Evolutionary conservation across 2,329 filamentous ascomycete genomes (phyloP), one percentile per base, ranked within the genome.

Genomic region (Cladosporium phlei): DNA sequence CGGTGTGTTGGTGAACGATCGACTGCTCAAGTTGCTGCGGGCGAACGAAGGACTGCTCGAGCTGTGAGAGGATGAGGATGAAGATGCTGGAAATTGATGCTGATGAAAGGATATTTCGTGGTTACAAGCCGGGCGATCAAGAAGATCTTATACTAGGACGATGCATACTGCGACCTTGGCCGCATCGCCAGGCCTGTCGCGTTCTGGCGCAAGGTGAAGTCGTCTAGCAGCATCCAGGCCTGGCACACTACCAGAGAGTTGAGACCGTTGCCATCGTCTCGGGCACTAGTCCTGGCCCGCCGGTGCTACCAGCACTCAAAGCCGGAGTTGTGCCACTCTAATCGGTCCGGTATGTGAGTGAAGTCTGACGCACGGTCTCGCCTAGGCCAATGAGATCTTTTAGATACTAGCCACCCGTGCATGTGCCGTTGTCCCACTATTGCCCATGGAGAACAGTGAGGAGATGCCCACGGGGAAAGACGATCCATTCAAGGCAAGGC

Each of bases 221-320:
- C 28, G 44, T 34, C 44, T 40, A 39, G 44, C 35, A 39, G 35
- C 44, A 40, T 47, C 35, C 35, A 47, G 44, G 20, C 35, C 19
- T 25, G 19, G 19, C 22, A 27, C 14, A 22, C 35, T 39, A 33
- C 21, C 32, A 45, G 16, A 45, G 16, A 19, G 30, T 20, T 29
- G 42, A 12, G 30, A 20, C 17, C 19, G 33, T 45, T 24, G 12
- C 19, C 32, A 33, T 11, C 35, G 21, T 19, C 22, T 37, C 42
- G 42, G 24, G 42, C 42, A 32, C 42, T 45, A 45, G n/a, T 10
- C 3, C 32, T 37, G 24, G 42, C 22, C 17, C 17, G 17, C 24
- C 21, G 22, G 17, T 28, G 16, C 17, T 43, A 16, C 29, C 21
- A 44, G 21, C 21, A 29, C 8, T 27, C 21, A 29, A 37, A 16